phyloP scores from a whole-genome alignment of 768 basidiomycete species.

The Tricholomella constricta region DNA sequence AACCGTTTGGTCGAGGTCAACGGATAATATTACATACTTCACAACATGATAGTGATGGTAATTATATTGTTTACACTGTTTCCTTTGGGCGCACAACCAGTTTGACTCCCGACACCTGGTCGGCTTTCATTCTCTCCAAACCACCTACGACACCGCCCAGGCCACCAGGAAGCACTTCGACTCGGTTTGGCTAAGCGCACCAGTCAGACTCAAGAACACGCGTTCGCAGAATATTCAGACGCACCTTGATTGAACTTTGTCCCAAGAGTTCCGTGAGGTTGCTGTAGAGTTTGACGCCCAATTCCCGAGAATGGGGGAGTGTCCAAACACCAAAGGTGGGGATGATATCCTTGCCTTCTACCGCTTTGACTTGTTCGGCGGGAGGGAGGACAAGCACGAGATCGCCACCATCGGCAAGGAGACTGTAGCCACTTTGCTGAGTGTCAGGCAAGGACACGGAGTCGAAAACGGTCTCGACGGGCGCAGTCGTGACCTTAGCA shows the following conservation, averaged over 20 bases:
- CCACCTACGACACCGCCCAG: constrained; percentile 44
- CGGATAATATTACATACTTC: no score
- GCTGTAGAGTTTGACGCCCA: constrained; percentile 12
- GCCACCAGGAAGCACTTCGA: constrained; percentile 46
- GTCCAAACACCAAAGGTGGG: constrained; percentile 2
- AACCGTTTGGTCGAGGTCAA: no score
- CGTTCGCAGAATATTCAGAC: not conserved
- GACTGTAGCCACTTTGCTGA: constrained; percentile 35
- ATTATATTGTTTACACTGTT: not conserved
- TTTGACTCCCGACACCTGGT: constrained; percentile 46
- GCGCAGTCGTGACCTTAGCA: constrained; percentile 16
- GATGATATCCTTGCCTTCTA: constrained; percentile 11
- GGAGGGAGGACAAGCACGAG: constrained; percentile 28
- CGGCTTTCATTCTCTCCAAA: constrained; percentile 38
- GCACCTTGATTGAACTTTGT: constrained; percentile 24
- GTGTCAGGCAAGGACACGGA: constrained; percentile 37
- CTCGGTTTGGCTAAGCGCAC: constrained; percentile 41
- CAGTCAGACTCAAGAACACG: not conserved
- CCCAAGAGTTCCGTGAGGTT: constrained; percentile 15
- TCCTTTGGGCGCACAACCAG: constrained; percentile 40
- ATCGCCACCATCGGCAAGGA: constrained; percentile 39
- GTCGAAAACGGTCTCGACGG: constrained; percentile 30
- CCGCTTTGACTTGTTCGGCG: constrained; percentile 13
- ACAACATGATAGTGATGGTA: no score
- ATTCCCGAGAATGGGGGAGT: constrained; percentile 5